Evolutionary conservation across 1,284 basidiomycete genomes (phyloP).

Genomic region (Moesziomyces parantarcticus): DNA sequence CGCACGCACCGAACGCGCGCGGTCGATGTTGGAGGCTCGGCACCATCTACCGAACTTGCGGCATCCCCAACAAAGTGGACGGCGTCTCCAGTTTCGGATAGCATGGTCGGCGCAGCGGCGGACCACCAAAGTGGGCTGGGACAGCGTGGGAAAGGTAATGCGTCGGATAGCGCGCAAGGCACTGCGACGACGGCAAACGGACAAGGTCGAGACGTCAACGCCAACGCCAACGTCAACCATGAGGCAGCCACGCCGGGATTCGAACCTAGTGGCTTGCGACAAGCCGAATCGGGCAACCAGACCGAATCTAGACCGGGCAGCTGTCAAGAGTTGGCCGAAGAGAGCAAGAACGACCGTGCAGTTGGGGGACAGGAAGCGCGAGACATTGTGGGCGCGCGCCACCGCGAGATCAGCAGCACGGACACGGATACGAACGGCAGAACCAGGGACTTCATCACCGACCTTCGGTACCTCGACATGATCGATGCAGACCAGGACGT

Average conservation of each 20-base stretch:
- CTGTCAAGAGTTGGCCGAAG: conserved; percentile 6
- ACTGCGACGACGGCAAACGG: neutral
- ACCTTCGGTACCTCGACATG: conserved; percentile 14
- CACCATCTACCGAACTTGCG: neutral
- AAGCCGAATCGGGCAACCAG: neutral
- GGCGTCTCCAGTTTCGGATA: neutral
- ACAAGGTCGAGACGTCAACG: conserved; percentile 8
- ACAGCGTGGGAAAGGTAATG: conserved; percentile 9
- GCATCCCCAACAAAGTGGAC: conserved; percentile 2
- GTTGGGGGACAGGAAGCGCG: conserved; percentile 15
- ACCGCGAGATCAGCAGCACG: conserved; percentile 3
- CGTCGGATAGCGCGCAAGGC: conserved; percentile 4
- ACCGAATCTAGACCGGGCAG: conserved; percentile 1
- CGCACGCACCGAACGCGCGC: neutral
- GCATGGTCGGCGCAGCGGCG: neutral
- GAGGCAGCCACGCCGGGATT: neutral
- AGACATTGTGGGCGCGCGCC: conserved; percentile 14
- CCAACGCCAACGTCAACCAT: conserved; percentile 9
- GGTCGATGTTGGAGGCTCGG: neutral
- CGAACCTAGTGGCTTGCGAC: neutral
- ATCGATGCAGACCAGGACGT: conserved; percentile 38
- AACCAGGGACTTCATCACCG: conserved; percentile 24
- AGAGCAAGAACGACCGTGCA: conserved; percentile 7
- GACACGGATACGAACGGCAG: neutral
- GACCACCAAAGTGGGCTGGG: neutral